Evolutionary conservation across 768 basidiomycete genomes (phyloP).

Genomic region (Lactarius quietus): DNA sequence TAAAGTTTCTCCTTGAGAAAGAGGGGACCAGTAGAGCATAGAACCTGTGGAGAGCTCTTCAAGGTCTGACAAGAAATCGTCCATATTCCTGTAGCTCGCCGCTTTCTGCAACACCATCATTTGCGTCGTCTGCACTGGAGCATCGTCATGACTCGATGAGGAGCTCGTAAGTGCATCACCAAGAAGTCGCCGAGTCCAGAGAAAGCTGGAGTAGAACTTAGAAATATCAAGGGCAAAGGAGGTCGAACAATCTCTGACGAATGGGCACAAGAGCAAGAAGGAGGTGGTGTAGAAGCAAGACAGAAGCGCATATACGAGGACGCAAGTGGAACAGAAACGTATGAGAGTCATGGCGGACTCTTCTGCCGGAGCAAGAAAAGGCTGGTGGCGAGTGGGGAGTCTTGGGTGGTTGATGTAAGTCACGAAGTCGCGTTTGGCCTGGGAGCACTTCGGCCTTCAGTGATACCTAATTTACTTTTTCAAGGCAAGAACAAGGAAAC

Average conservation of each 20-base stretch:
- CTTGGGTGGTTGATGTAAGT: too few species aligned
- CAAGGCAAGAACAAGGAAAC: too few species aligned
- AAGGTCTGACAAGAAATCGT: constrained; percentile 9
- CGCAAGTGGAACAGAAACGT: constrained; percentile 10
- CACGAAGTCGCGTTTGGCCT: too few species aligned
- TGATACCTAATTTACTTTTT: too few species aligned
- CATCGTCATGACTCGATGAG: neutral
- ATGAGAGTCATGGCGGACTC: neutral
- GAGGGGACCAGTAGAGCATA: constrained; percentile 11
- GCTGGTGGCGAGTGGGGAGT: too few species aligned
- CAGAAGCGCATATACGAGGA: constrained; percentile 17
- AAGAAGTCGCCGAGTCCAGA: constrained; percentile 13
- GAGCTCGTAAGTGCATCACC: neutral
- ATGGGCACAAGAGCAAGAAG: constrained; percentile 25
- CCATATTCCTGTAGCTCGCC: constrained; percentile 14
- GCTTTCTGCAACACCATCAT: constrained; percentile 12
- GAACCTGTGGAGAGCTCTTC: constrained; percentile 1
- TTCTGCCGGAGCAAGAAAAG: too few species aligned
- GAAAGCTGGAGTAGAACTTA: neutral
- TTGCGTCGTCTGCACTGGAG: constrained; percentile 3
- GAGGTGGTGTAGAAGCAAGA: constrained; percentile 25
- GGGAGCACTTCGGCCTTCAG: too few species aligned
- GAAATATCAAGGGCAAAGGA: constrained; percentile 19
- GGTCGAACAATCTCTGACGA: constrained; percentile 21
- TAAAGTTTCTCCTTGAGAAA: constrained; percentile 1